These are phyloP conservation scores for Aphanoascus verrucosus DNA, from an alignment of 2,329 filamentous ascomycete species.

Conservation along the genomic window DNA sequence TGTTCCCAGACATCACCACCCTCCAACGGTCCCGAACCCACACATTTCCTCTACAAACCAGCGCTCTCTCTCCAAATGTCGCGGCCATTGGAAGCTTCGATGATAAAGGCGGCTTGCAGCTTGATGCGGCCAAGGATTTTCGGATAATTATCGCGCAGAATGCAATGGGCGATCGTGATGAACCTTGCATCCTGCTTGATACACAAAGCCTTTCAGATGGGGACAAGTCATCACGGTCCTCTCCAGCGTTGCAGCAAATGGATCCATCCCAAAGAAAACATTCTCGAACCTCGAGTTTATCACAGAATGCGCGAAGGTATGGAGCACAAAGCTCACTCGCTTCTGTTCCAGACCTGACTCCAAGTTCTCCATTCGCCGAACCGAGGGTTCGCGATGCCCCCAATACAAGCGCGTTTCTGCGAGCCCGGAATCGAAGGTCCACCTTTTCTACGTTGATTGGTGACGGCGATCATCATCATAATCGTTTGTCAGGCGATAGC, in stretches of 20 bases:
- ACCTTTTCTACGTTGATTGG: conserved; percentile 31
- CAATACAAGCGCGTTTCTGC: conserved; percentile 31
- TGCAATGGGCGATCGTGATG: conserved; percentile 39
- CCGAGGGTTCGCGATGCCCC: conserved; percentile 23
- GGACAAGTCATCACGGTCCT: conserved; percentile 25
- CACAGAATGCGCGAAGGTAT: conserved; percentile 27
- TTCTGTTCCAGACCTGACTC: conserved; percentile 21
- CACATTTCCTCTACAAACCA: conserved; percentile 34
- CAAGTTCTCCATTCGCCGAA: conserved; percentile 8
- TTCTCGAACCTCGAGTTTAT: conserved; percentile 31
- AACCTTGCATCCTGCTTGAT: conserved; percentile 37
- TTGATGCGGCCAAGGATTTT: conserved; percentile 37
- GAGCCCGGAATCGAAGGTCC: conserved; percentile 37
- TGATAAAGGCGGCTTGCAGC: conserved; percentile 37
- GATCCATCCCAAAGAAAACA: conserved; percentile 26
- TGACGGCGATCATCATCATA: conserved; percentile 27
- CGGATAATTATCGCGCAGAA: conserved; percentile 40
- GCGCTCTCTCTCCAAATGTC: conserved; percentile 35
- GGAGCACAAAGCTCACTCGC: conserved; percentile 25
- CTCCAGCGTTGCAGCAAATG: conserved; percentile 26
- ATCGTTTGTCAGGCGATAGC: conserved; percentile 35
- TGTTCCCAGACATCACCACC: conserved; percentile 38
- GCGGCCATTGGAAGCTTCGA: conserved; percentile 36
- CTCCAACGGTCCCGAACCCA: conserved; percentile 33
- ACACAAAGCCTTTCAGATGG: conserved; percentile 26